Percentiles rank a stretch among this genome's conserved stretches.
Evolutionary conservation across 306 rosid species (phyloP).

Genomic region (Corylus heterophylla): DNA sequence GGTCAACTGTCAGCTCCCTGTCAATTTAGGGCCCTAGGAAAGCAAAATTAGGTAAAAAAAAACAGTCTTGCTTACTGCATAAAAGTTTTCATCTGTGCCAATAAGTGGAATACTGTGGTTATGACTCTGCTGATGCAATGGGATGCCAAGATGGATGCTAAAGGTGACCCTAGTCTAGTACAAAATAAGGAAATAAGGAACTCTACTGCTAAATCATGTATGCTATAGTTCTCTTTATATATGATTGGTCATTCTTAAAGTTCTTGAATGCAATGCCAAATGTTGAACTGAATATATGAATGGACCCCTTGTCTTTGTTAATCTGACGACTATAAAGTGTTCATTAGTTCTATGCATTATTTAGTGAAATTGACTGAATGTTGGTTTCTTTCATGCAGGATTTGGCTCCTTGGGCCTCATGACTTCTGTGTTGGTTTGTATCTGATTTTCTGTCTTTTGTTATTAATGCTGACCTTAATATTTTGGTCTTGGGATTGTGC

Average conservation of each 20-base stretch:
- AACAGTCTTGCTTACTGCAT: not conserved
- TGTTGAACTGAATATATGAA: not conserved
- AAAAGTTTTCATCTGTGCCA: not conserved
- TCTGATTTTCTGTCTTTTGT: slow-evolving; percentile 10
- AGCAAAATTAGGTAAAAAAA: not conserved
- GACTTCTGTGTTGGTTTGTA: slow-evolving; percentile 88
- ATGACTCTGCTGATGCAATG: not conserved
- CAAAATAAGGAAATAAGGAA: not conserved
- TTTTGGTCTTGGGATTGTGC: slow-evolving; percentile 10
- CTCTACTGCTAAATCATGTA: not conserved
- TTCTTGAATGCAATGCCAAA: not conserved
- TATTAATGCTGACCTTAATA: slow-evolving; percentile 4
- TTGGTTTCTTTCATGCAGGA: slow-evolving; percentile 55
- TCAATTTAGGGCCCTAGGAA: not conserved
- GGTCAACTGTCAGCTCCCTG: not conserved
- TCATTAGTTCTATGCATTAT: not conserved
- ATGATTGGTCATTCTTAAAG: not conserved
- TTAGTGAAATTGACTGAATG: slow-evolving; percentile 27
- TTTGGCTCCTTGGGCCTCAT: slow-evolving; percentile 97
- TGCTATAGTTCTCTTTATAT: not conserved
- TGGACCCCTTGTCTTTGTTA: not conserved
- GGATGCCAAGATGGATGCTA: not conserved
- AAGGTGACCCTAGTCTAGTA: not conserved
- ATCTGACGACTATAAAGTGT: not conserved
- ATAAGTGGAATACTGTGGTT: not conserved